These are phyloP conservation scores for Sideroxylon spinosum DNA, from an alignment of 179 eudicot genomes.

Conservation along the genomic window DNA sequence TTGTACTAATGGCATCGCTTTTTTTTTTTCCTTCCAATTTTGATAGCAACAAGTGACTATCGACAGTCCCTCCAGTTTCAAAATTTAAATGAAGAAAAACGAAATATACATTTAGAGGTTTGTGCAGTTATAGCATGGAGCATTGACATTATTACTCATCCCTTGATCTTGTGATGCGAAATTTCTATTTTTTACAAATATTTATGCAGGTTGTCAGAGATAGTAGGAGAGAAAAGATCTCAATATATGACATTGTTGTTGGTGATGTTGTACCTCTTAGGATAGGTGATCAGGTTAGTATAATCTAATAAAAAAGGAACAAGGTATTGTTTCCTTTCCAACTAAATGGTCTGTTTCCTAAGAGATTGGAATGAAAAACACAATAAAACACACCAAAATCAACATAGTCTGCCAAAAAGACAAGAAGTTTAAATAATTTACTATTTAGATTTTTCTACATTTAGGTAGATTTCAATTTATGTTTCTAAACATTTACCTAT, in stretches of 20 bases:
- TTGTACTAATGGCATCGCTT: not conserved
- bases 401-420: no score
- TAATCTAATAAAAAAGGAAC: not conserved
- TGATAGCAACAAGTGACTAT: constrained; percentile 74
- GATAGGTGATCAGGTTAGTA: constrained; percentile 82
- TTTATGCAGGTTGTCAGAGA: constrained; percentile 73
- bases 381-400: no score
- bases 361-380: no score
- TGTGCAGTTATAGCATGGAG: constrained; percentile 7
- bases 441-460: no score
- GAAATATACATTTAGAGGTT: constrained; percentile 79
- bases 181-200: not conserved
- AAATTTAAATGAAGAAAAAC: constrained; percentile 72
- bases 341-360: no score
- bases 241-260: constrained; percentile 77
- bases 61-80: constrained; percentile 90
- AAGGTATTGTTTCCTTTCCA: no score
- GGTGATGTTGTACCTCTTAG: constrained; percentile 88
- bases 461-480: no score
- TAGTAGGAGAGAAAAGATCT: constrained; percentile 78
- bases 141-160: not conserved
- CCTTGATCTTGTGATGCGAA: not conserved
- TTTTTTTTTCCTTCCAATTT: not conserved
- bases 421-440: no score
- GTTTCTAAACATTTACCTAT: no score